Percentiles rank a stretch among this genome's conserved stretches.
These are phyloP conservation scores for Fusarium kyushuense DNA, from an alignment of 2,329 filamentous ascomycete genomes.

Conservation along the genomic window DNA sequence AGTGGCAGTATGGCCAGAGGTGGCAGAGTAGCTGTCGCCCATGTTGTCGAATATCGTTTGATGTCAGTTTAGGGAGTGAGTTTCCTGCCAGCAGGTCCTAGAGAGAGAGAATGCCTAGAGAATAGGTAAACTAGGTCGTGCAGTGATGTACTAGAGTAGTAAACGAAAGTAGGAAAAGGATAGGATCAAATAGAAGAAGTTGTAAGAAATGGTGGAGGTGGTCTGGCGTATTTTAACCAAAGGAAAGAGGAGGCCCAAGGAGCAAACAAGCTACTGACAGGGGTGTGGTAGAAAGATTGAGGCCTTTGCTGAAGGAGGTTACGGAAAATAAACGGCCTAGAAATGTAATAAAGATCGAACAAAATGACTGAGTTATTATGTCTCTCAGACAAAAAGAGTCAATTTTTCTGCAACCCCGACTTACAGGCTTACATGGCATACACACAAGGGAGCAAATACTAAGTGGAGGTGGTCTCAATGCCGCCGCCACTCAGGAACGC, in stretches of 20 bases:
- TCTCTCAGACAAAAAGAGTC: neutral
- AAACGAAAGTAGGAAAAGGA: constrained; percentile 31
- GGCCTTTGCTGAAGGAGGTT: neutral
- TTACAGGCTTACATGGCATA: constrained; percentile 9
- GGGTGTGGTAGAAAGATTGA: neutral
- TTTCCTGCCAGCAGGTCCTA: constrained; percentile 44
- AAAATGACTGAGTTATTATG: neutral
- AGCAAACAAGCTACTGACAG: neutral
- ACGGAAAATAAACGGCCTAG: neutral
- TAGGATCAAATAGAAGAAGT: constrained; percentile 17
- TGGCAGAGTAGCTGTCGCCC: constrained; percentile 40
- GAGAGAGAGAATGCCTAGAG: constrained; percentile 18
- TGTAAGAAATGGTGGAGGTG: constrained; percentile 26
- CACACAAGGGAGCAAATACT: constrained; percentile 2
- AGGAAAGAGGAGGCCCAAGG: constrained; percentile 21
- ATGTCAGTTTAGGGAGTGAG: constrained; percentile 5
- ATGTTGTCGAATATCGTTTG: constrained; percentile 26
- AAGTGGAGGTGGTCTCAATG: constrained; percentile 37
- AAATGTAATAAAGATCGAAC: neutral
- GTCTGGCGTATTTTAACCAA: constrained; percentile 13
- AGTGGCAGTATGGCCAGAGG: constrained; percentile 31
- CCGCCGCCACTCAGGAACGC: constrained; percentile 42
- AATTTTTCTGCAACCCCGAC: neutral
- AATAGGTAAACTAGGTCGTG: constrained; percentile 6
- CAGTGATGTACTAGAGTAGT: neutral